Evolutionary conservation across 257 asterid genomes (phyloP).

Genomic region (Solanum neorickii): DNA sequence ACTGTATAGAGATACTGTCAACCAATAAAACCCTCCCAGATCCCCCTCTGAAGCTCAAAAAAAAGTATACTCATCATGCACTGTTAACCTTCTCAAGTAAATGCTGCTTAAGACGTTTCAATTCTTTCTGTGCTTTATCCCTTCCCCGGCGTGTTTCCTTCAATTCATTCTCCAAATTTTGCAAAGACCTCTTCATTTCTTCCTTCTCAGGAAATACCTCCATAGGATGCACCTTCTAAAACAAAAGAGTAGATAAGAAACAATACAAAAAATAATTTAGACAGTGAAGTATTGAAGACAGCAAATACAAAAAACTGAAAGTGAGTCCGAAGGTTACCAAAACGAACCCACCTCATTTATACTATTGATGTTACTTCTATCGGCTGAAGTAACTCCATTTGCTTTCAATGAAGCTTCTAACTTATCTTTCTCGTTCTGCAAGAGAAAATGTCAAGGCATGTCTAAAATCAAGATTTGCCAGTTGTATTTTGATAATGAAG

Average conservation of each 20-base stretch:
- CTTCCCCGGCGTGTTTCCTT: conserved; percentile 50
- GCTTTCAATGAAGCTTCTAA: conserved; percentile 53
- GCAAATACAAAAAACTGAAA: not conserved
- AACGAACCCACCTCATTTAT: conserved; percentile 42
- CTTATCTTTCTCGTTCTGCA: conserved; percentile 68
- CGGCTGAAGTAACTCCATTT: conserved; percentile 27
- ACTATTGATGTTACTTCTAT: conserved; percentile 12
- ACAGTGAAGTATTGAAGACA: not conserved
- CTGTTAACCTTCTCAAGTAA: conserved; percentile 72
- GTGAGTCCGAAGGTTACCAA: not conserved
- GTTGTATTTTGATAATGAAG: not conserved
- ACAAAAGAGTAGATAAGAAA: conserved; percentile 7
- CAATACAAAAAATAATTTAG: not conserved
- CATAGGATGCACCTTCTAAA: conserved; percentile 18
- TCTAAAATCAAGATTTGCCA: conserved; percentile 5
- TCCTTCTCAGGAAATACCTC: conserved; percentile 51
- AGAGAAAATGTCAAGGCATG: conserved; percentile 8
- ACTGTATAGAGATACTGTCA: not conserved
- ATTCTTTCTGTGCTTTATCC: conserved; percentile 74
- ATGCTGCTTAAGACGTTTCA: conserved; percentile 94
- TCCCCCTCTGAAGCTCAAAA: not conserved
- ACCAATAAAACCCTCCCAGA: not conserved
- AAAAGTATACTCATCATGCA: not conserved
- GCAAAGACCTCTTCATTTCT: conserved; percentile 52
- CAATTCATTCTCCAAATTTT: conserved; percentile 69